Conservation (phyloP, 2,329 filamentous ascomycete species). For the Fusarium sacchari region DNA sequence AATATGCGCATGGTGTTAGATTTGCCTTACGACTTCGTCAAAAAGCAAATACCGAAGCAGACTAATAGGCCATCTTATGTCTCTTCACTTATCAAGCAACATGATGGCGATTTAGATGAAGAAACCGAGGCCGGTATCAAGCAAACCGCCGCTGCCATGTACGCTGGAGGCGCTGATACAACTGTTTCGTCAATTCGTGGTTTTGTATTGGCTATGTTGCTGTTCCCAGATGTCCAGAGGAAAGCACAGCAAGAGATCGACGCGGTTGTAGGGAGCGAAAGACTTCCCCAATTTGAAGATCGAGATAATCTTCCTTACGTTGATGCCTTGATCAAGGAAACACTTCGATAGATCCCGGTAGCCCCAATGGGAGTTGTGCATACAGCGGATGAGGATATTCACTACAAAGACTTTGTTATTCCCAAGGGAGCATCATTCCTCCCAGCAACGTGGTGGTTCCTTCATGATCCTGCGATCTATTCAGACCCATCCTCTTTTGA, state of each 20-base stretch:
- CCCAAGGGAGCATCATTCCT: conserved; percentile 36
- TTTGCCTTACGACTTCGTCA: conserved; percentile 41
- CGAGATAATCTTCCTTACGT: conserved; percentile 43
- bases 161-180: background rate
- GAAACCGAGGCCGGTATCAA: background rate
- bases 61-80: conserved; percentile 33
- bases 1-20: conserved; percentile 5
- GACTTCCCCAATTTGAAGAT: conserved; percentile 40
- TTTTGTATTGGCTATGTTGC: conserved; percentile 30
- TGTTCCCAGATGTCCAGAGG: conserved; percentile 23
- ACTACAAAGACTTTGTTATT: conserved; percentile 30
- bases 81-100: conserved; percentile 28
- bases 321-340: conserved; percentile 43
- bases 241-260: conserved; percentile 42
- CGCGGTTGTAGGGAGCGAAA: conserved; percentile 32
- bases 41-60: conserved; percentile 25
- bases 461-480: conserved; percentile 74
- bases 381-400: conserved; percentile 44
- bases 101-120: background rate
- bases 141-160: background rate
- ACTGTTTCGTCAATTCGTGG: background rate
- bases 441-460: conserved; percentile 36
- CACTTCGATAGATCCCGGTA: conserved; percentile 40
- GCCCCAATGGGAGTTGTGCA: conserved; percentile 50
- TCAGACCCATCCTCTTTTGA: conserved; percentile 49